phyloP scores from a whole-genome alignment of 352 stramenopile genomes.

The Globisporangium yorkense region DNA sequence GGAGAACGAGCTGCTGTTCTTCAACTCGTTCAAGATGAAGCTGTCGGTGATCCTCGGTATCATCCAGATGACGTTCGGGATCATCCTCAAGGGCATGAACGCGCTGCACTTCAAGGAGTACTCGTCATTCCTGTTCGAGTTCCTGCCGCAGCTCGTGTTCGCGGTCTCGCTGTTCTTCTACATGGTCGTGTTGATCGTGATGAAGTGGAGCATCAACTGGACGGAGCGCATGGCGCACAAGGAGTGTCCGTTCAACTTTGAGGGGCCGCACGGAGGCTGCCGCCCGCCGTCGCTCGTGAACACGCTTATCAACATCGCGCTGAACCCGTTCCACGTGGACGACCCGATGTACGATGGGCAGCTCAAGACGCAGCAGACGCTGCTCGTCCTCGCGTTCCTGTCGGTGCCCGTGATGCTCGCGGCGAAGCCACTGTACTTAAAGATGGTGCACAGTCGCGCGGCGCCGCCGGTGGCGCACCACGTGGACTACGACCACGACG shows the following conservation, averaged over 20 bases:
- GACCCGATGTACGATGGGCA: slow-evolving; percentile 96
- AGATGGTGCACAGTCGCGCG: slow-evolving; percentile 63
- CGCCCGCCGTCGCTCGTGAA: slow-evolving; percentile 98
- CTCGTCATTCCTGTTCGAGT: slow-evolving; percentile 96
- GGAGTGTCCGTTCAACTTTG: slow-evolving; percentile 93
- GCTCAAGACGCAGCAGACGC: slow-evolving; percentile 77
- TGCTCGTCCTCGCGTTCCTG: slow-evolving; percentile 93
- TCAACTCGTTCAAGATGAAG: slow-evolving; percentile 99
- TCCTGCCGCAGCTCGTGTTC: slow-evolving; percentile 96
- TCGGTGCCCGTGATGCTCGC: slow-evolving; percentile 96
- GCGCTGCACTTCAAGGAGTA: slow-evolving; percentile 95
- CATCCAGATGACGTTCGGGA: slow-evolving; percentile 98
- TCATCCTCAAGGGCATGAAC: slow-evolving; percentile 95
- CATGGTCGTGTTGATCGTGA: slow-evolving; percentile 98
- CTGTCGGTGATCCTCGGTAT: slow-evolving; percentile 98
- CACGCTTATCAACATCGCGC: slow-evolving; percentile 98
- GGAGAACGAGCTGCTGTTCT: slow-evolving; percentile 98
- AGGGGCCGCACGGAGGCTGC: slow-evolving; percentile 91
- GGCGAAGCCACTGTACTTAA: slow-evolving; percentile 92
- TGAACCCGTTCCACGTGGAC: slow-evolving; percentile 90
- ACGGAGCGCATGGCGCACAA: slow-evolving; percentile 90
- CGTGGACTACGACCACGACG: slow-evolving; percentile 78
- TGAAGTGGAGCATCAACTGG: slow-evolving; percentile 99
- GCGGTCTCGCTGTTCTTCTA: slow-evolving; percentile 97
- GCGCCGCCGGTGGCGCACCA: slow-evolving; percentile 54